Evolutionary conservation across 805 yeast species (phyloP).

Genomic region (Yarrowia sp.): DNA sequence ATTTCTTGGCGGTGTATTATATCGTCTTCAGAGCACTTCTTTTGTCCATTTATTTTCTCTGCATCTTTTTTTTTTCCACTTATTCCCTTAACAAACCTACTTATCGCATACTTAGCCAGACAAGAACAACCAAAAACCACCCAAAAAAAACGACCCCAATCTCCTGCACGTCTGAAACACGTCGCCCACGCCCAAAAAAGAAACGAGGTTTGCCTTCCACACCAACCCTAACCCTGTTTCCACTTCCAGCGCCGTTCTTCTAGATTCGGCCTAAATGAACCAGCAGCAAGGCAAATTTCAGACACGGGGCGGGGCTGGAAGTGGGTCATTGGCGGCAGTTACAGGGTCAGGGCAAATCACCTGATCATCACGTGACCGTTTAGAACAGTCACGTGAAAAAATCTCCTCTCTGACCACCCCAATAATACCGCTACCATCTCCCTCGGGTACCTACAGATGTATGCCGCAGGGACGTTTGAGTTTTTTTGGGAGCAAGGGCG

Average conservation of each 20-base stretch:
- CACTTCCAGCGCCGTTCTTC: background rate
- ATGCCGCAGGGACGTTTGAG: background rate
- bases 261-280: background rate
- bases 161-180: constrained; percentile 5
- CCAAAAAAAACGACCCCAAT: too few species aligned
- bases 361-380: background rate
- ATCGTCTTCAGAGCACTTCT: too few species aligned
- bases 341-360: background rate
- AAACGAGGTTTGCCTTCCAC: too few species aligned
- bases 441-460: constrained; percentile 8
- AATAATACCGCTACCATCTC: background rate
- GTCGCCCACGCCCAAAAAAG: too few species aligned
- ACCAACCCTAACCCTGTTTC: background rate
- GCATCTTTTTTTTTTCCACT: too few species aligned
- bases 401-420: too few species aligned
- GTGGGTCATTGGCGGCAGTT: background rate
- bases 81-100: too few species aligned
- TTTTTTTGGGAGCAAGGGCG: background rate
- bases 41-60: too few species aligned
- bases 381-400: too few species aligned
- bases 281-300: background rate
- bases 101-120: too few species aligned
- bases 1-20: too few species aligned
- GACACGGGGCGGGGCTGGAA: background rate
- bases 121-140: too few species aligned